A percentile compares a stretch with the other conserved stretches of the same genome.
Conservation (phyloP, 75 land plant genomes). For the Pseudotsuga menziesii region DNA sequence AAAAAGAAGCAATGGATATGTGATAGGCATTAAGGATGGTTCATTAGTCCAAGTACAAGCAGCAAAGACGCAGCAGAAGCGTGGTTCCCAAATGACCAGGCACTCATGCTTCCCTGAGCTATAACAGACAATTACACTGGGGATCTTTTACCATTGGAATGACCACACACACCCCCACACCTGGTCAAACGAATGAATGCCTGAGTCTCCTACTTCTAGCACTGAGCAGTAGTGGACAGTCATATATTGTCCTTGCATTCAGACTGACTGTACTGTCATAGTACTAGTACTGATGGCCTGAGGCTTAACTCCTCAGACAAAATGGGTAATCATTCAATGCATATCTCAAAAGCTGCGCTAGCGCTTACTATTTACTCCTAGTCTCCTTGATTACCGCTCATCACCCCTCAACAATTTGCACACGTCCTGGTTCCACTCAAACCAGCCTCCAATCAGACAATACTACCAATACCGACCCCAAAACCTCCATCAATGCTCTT, state of each 20-base stretch:
- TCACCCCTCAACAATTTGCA: neutral
- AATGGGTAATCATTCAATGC: slow-evolving; percentile 19
- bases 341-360: slow-evolving; percentile 12
- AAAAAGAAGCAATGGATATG: neutral
- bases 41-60: slow-evolving; percentile 1
- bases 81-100: slow-evolving; percentile 13
- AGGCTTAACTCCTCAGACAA: slow-evolving; percentile 13
- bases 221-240: neutral
- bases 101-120: slow-evolving; percentile 14
- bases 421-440: neutral
- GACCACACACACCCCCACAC: neutral
- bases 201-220: neutral
- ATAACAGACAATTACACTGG: slow-evolving; percentile 5
- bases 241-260: slow-evolving; percentile 8
- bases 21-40: neutral
- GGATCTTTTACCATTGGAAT: slow-evolving; percentile 7
- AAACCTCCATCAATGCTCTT: neutral
- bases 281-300: slow-evolving; percentile 11
- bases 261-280: neutral
- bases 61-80: neutral
- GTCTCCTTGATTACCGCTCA: neutral
- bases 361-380: slow-evolving; percentile 1
- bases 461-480: neutral
- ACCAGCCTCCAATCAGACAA: slow-evolving; percentile 5
- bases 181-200: slow-evolving; percentile 3